phyloP scores from a whole-genome alignment of 2,329 filamentous ascomycete genomes.

The Bipolaris sorokiniana region DNA sequence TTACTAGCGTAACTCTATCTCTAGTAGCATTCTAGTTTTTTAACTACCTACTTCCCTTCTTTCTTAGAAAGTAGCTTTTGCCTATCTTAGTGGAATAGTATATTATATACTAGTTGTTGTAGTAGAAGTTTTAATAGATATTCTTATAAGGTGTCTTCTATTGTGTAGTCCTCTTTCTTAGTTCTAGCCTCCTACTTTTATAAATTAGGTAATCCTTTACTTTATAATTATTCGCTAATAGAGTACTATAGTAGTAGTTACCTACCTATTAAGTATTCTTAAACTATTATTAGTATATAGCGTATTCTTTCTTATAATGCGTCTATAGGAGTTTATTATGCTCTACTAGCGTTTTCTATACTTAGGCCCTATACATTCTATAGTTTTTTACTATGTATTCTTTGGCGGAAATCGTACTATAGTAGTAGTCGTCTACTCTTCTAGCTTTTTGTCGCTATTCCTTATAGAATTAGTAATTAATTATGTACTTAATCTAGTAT shows the following conservation, averaged over 20 bases:
- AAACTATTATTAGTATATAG: not conserved
- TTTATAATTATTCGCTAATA: not conserved
- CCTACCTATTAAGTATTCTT: not conserved
- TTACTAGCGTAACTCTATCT: not conserved
- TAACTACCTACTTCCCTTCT: not conserved
- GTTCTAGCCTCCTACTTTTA: not conserved
- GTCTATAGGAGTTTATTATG: not conserved
- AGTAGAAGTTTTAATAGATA: not conserved
- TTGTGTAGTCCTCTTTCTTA: no score
- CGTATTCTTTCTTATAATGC: not conserved
- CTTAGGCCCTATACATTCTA: no score
- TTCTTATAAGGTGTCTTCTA: not conserved
- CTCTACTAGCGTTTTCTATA: no score
- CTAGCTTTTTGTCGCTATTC: no score
- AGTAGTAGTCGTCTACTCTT: no score
- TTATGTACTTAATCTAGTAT: no score
- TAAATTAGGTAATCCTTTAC: not conserved
- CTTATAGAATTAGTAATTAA: no score
- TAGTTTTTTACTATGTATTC: no score
- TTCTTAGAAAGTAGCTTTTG: not conserved
- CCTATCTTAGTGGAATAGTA: no score
- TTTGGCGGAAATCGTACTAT: no score
- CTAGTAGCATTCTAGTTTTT: conserved; percentile 5
- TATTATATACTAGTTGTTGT: not conserved
- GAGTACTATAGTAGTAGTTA: not conserved